phyloP scores from a whole-genome alignment of 306 rosid species.

The Senna siamea region DNA sequence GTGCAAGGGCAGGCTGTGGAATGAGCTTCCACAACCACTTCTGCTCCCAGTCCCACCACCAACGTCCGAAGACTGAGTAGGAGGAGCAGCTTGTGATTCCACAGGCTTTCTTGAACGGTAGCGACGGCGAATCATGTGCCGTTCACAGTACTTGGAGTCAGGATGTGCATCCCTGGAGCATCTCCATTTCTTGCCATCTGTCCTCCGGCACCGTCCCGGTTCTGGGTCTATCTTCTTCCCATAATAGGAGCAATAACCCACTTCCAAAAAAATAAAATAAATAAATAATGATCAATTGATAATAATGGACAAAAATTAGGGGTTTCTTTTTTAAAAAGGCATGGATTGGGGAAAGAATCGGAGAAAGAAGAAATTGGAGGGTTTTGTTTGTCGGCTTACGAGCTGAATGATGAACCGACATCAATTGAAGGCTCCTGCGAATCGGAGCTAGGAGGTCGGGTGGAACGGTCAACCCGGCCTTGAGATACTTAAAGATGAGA shows the following conservation, averaged over 20 bases:
- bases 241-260: conserved; percentile 66
- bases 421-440: conserved; percentile 72
- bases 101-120: conserved; percentile 99
- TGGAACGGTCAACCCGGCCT: conserved; percentile 82
- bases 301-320: neutral
- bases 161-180: conserved; percentile 85
- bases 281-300: neutral
- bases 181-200: conserved; percentile 94
- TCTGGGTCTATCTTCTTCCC: conserved; percentile 96
- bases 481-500: conserved; percentile 82
- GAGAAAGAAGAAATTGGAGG: neutral
- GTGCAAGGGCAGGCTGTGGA: conserved; percentile 69
- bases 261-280: conserved; percentile 32
- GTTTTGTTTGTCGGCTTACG: conserved; percentile 47
- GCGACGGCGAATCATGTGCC: conserved; percentile 95
- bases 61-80: conserved; percentile 49
- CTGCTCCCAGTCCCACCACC: conserved; percentile 33
- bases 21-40: conserved; percentile 49
- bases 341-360: neutral
- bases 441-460: conserved; percentile 85
- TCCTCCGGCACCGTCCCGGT: conserved; percentile 92
- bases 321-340: neutral
- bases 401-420: conserved; percentile 68
- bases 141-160: conserved; percentile 92
- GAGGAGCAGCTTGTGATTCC: conserved; percentile 73